phyloP scores from a whole-genome alignment of 176 grass and related monocot species.

The Chrysopogon serrulatus region DNA sequence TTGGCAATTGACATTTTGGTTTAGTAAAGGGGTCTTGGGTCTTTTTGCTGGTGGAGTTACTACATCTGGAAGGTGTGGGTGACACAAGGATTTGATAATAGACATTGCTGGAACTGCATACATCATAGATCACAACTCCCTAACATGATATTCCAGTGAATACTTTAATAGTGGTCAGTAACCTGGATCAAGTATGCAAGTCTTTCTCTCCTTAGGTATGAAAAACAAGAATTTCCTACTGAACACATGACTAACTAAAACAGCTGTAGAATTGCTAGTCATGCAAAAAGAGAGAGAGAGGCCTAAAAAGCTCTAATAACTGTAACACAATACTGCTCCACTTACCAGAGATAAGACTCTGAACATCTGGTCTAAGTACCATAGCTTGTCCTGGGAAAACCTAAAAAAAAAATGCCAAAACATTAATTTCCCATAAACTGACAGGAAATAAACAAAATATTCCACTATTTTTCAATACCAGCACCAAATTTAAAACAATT shows the following conservation, averaged over 20 bases:
- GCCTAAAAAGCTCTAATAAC: background rate
- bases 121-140: background rate
- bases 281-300: background rate
- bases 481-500: background rate
- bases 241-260: background rate
- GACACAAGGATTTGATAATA: background rate
- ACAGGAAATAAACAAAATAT: slow-evolving; percentile 14
- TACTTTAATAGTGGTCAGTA: background rate
- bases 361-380: slow-evolving; percentile 99
- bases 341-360: slow-evolving; percentile 96
- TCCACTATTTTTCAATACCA: background rate
- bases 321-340: background rate
- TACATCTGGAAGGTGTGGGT: background rate
- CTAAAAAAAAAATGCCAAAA: slow-evolving; percentile 46
- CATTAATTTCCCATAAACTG: slow-evolving; percentile 19
- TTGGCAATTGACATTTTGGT: background rate
- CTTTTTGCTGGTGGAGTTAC: background rate
- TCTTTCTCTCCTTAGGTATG: background rate
- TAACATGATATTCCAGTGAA: background rate
- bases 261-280: background rate
- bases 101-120: background rate
- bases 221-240: background rate
- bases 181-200: background rate
- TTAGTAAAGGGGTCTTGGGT: background rate
- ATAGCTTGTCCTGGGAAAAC: slow-evolving; percentile 94